A percentile compares a stretch with the other conserved stretches of the same genome.
Conservation (phyloP, 2,329 filamentous ascomycete species). For the Ceratocystis albifundus region DNA sequence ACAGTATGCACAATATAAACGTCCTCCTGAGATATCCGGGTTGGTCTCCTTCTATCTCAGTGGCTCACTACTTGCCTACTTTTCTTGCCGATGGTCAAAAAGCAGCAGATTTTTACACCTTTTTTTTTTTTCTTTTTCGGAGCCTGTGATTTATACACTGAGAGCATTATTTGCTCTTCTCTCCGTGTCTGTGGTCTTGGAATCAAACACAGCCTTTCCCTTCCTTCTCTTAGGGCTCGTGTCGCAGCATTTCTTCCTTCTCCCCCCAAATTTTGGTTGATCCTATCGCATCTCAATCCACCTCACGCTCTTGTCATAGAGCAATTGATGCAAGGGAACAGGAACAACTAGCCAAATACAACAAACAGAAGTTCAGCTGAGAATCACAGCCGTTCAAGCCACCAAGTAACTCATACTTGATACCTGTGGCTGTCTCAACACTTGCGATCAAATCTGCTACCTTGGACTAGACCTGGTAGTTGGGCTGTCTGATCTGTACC, state of each 20-base stretch:
- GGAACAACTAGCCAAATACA: not conserved
- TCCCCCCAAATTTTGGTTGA: not conserved
- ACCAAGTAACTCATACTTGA: not conserved
- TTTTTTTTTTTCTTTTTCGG: no score
- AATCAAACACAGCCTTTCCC: not conserved
- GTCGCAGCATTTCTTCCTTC: not conserved
- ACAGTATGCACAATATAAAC: no score
- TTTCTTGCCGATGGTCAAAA: no score
- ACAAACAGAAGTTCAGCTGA: not conserved
- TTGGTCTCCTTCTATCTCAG: no score
- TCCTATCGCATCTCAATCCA: slow-evolving; percentile 1
- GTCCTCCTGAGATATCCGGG: no score
- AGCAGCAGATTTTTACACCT: no score
- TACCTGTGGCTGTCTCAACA: not conserved
- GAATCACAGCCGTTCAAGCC: not conserved
- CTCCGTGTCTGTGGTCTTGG: not conserved
- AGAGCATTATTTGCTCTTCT: not conserved
- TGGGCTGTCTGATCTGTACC: no score
- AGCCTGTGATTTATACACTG: not conserved
- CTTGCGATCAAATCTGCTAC: not conserved
- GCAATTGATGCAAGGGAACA: not conserved
- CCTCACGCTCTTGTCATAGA: not conserved
- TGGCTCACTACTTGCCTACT: no score
- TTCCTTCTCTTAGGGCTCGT: not conserved
- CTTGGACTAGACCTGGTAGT: no score